Evolutionary conservation across 768 basidiomycete genomes (phyloP).

Genomic region (Galerina marginata): DNA sequence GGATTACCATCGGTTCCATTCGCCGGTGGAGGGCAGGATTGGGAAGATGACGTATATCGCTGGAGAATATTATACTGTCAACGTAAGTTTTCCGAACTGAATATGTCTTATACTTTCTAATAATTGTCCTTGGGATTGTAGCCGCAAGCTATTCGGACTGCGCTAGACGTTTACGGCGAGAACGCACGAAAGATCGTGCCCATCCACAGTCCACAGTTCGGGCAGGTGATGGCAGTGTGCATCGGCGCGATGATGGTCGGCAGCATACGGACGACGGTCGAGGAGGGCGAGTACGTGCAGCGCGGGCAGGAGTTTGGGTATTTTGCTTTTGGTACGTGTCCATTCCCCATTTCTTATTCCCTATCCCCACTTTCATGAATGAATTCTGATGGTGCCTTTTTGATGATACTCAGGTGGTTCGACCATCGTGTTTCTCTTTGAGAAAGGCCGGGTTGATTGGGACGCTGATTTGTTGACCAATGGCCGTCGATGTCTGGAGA

Average conservation of each 20-base stretch:
- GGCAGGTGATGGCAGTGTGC: neutral
- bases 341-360: too few relatives aligned
- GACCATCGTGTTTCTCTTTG: conserved; percentile 89
- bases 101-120: too few relatives aligned
- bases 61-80: conserved; percentile 63
- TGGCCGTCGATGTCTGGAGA: conserved; percentile 85
- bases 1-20: conserved; percentile 85
- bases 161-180: neutral
- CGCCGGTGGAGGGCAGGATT: conserved; percentile 63
- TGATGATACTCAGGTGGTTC: conserved; percentile 67
- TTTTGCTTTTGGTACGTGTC: neutral
- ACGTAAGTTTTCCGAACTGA: conserved; percentile 30
- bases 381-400: neutral
- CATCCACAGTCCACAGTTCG: neutral
- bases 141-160: neutral
- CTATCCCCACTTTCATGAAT: too few relatives aligned
- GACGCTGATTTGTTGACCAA: conserved; percentile 92
- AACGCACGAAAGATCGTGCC: neutral
- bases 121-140: neutral
- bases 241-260: neutral
- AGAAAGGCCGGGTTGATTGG: conserved; percentile 84
- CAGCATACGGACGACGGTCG: neutral
- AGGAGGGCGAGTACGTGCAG: neutral
- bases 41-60: conserved; percentile 50
- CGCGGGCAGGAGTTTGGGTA: neutral